Base-by-base conservation (phyloP, 352 stramenopile species). In the Globisporangium orthogonon region DNA sequence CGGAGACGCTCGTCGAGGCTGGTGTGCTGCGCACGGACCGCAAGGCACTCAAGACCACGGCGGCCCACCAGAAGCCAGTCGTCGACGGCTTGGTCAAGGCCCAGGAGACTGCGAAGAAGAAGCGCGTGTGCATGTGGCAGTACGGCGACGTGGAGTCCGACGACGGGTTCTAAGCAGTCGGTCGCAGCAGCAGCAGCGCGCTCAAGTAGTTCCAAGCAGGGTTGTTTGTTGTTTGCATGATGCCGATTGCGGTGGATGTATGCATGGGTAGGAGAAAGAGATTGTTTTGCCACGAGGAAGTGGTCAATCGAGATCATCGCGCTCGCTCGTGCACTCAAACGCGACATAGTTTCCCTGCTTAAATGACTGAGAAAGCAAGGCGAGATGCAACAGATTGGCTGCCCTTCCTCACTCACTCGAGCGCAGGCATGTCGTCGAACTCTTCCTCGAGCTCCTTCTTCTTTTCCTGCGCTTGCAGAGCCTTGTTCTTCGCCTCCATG, bases 61-160 rank as follows among this genome's bases (percentile, higher is more conserved):
- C 95, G 17, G 58, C 73, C 15, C 76, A 84, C 61, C 76, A 89
- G 60, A 90, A 92, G 57, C 77, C 89, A 59, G 74, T 96, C 11
- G 83, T 97, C 31, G 83, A 96, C 10, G 81, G 89, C n/a, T 74
- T 99, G 40, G 62, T 91, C 39, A 76, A 74, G 40, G 91, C 91
- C n/a, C 91, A 98, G 69, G 84, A 97, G 47, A 74, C 58, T 30
- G 96, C 96, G 11, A 96, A 97, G 70, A 94, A 89, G 61, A 88
- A 91, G 63, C 93, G 95, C 50, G 69, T 91, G 56, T 95, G 92
- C 56, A 85, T 98, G 74, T 99, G 95, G 95, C 83, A 90, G 61
- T 98, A 98, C 71, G 96, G 96, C 28, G 96, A 99, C 64, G 89
- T 98, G 49, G 92, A 97, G 62, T 98, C 98, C 56, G 94, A 98